Conservation (phyloP, 2,329 filamentous ascomycete genomes). For the Boeremia lycopersici region DNA sequence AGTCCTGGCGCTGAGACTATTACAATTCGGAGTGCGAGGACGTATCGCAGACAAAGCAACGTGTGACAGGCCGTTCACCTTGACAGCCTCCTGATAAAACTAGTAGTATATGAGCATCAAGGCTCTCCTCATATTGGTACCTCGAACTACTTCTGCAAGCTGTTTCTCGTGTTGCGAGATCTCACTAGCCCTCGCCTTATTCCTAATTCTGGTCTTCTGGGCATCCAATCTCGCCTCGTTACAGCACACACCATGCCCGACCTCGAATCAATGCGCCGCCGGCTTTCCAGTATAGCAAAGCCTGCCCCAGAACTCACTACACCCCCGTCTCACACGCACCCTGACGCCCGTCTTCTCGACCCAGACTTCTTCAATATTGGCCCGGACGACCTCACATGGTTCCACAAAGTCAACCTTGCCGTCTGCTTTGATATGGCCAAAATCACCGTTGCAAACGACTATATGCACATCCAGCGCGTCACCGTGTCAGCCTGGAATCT, state of each 20-base stretch:
- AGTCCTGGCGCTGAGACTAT: constrained; percentile 3
- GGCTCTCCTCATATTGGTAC: not conserved
- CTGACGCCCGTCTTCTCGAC: constrained; percentile 15
- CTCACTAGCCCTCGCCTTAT: not conserved
- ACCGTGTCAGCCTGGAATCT: constrained; percentile 70
- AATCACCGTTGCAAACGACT: constrained; percentile 85
- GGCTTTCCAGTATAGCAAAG: constrained; percentile 14
- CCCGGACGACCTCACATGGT: constrained; percentile 16
- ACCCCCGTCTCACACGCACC: constrained; percentile 2
- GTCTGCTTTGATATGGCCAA: constrained; percentile 62
- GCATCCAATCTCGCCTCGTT: not conserved
- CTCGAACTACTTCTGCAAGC: not conserved
- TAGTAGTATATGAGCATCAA: not conserved
- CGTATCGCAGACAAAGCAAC: not conserved
- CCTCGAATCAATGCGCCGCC: constrained; percentile 18
- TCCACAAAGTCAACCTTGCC: constrained; percentile 37
- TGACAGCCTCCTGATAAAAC: not conserved
- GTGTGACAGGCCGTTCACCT: constrained; percentile 10
- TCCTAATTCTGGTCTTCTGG: not conserved
- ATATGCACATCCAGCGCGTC: constrained; percentile 79
- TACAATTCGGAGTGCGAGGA: not conserved
- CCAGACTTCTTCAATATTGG: constrained; percentile 22
- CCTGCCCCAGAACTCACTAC: not conserved
- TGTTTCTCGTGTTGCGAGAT: not conserved
- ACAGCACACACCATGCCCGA: constrained; percentile 9